Base-by-base conservation (phyloP, 1,284 basidiomycete genomes). In the Ceratobasidium papillatum region DNA sequence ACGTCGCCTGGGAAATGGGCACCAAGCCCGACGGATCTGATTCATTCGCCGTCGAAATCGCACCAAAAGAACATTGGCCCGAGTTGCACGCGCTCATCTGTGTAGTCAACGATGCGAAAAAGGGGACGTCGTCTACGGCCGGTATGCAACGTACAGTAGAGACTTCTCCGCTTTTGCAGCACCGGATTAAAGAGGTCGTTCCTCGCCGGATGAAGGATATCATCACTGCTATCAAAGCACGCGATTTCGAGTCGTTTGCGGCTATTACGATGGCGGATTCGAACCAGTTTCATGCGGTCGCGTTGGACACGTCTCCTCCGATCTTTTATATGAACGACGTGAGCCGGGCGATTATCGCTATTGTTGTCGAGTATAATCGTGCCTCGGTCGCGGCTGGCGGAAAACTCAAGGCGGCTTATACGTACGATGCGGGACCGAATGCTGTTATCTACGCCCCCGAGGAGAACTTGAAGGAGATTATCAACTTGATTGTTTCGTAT, bases 241-340 rank as follows among this genome's bases (percentile, higher is more conserved):
- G 86, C 75, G 94, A 99, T 84, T 99, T 99, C 82, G 90, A 95
- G 80, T 80, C 88, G 0, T 99, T 99, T 79, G 96, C 96, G 1
- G 85, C 85, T 69, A 89, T 98, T 82, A 99, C 97, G 38, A 99
- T 99, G 95, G 90, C 89, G 75, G 97, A 99, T 83, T 97, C 95
- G 76, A 99, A 98, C 85, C 93, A 95, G 84, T 99, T 99, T 89
- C 97, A 99, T 82, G 96, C 97, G 30, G 95, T 98, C 79, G 94
- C 94, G 76, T 91, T 99, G 78, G 98, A 99, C 85, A 99, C 97
- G 0, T 88, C 92, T 61, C 98, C 97, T 0, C 98, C 97, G 59
- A 99, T 99, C 84, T 99, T 99, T 83, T 99, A 99, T 87, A 92
- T 99, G 89, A 99, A 99, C 86, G 97, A 99, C 83, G 94, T 96